Evolutionary conservation across 768 basidiomycete genomes (phyloP).

Genomic region (Suillus fuscotomentosus): DNA sequence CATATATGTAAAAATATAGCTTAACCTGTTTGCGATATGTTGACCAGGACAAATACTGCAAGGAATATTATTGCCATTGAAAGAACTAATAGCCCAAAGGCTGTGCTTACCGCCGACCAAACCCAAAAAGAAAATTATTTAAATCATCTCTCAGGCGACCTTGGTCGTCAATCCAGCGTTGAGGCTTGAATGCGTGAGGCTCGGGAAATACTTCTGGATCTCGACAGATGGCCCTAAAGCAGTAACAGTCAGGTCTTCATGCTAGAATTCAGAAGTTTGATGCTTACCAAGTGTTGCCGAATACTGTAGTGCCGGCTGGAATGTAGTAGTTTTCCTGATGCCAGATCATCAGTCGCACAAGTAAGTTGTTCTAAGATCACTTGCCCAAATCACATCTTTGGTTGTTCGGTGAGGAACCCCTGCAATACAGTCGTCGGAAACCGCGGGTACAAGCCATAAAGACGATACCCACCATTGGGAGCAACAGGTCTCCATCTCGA

Average conservation of each 20-base stretch:
- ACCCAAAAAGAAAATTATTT: slow-evolving; percentile 51
- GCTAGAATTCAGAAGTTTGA: too few species aligned
- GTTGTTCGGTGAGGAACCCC: neutral
- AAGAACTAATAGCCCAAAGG: neutral
- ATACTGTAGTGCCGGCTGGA: neutral
- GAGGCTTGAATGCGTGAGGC: neutral
- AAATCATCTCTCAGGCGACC: slow-evolving; percentile 22
- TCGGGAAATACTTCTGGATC: neutral
- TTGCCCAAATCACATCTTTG: neutral
- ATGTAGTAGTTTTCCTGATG: neutral
- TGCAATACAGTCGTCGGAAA: neutral
- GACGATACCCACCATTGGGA: neutral
- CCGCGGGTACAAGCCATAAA: neutral
- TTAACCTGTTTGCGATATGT: neutral
- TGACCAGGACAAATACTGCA: slow-evolving; percentile 56
- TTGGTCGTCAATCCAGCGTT: neutral
- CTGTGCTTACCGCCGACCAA: slow-evolving; percentile 45
- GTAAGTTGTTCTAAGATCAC: neutral
- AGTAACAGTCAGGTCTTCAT: neutral
- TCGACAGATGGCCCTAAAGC: neutral
- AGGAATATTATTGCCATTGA: neutral
- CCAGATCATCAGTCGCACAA: neutral
- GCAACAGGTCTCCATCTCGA: neutral
- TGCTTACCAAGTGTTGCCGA: slow-evolving; percentile 19
- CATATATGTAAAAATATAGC: neutral